phyloP scores from a whole-genome alignment of 306 rosid species.

The Casuarina equisetifolia region DNA sequence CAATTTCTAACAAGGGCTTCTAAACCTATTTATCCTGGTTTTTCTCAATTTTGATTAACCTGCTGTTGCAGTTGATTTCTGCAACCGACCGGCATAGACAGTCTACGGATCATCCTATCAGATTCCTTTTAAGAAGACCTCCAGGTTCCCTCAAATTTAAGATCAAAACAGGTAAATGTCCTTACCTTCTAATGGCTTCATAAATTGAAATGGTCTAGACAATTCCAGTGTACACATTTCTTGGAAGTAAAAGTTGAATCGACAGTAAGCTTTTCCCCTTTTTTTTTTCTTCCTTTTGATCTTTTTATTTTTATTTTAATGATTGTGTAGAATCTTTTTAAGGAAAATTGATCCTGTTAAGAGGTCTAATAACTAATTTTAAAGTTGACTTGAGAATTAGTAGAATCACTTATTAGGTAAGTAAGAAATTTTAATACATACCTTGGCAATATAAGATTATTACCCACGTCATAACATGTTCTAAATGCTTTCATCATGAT shows the following conservation, averaged over 20 bases:
- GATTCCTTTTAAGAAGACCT: slow-evolving; percentile 80
- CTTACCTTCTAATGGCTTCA: slow-evolving; percentile 15
- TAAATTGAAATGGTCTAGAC: slow-evolving; percentile 5
- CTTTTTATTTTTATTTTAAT: background rate
- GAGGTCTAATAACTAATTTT: no score
- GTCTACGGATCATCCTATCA: slow-evolving; percentile 91
- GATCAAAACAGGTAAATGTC: slow-evolving; percentile 77
- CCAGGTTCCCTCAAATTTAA: slow-evolving; percentile 81
- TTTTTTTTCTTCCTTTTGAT: background rate
- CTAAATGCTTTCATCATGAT: no score
- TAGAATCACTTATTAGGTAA: no score
- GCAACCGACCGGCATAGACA: slow-evolving; percentile 88
- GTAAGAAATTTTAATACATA: no score
- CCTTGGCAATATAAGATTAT: no score
- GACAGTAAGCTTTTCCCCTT: background rate
- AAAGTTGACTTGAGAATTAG: no score
- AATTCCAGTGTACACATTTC: background rate
- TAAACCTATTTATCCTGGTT: background rate
- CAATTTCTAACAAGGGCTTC: background rate
- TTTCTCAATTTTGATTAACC: slow-evolving; percentile 21
- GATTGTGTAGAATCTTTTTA: background rate
- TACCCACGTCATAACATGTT: no score
- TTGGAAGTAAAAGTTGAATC: background rate
- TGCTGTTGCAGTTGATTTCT: slow-evolving; percentile 74
- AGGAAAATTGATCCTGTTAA: background rate